Evolutionary conservation across 1,139 yeast genomes (phyloP).

Genomic region (Diutina catenulata): DNA sequence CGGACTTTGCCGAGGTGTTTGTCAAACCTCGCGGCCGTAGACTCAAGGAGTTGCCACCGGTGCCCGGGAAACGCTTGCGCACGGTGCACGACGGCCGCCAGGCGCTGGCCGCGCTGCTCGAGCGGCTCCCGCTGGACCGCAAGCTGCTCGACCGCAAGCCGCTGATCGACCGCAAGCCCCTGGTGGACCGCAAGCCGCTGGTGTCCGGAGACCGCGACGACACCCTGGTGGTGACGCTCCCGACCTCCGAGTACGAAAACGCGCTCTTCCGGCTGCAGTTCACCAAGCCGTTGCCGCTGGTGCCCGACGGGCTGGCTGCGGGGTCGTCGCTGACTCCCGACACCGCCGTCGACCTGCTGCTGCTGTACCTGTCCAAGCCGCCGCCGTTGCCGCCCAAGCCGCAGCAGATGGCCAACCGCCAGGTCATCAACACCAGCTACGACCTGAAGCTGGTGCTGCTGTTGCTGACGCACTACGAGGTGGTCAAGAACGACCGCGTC

Average conservation of each 20-base stretch:
- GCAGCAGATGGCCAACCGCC: conserved; percentile 2
- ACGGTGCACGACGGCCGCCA: neutral
- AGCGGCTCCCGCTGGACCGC: neutral
- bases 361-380: conserved; percentile 4
- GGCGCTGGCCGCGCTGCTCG: neutral
- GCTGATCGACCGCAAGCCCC: too few species aligned
- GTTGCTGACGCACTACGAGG: neutral
- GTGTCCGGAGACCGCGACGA: too few species aligned
- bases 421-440: conserved; percentile 1
- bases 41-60: neutral
- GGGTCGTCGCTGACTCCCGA: neutral
- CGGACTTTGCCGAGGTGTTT: conserved; percentile 20
- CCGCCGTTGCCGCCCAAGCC: conserved; percentile 4
- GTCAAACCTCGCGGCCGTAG: conserved; percentile 8
- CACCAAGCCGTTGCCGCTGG: conserved; percentile 19
- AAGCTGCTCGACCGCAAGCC: too few species aligned
- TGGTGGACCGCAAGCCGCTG: too few species aligned
- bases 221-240: conserved; percentile 30
- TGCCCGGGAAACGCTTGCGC: neutral
- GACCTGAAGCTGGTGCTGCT: conserved; percentile 3
- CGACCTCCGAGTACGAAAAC: conserved; percentile 46
- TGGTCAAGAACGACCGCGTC: conserved; percentile 21
- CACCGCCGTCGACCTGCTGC: neutral
- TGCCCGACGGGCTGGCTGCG: neutral
- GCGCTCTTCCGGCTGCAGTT: conserved; percentile 43